Conservation (phyloP, 768 basidiomycete species). For the Jaapia argillacea region DNA sequence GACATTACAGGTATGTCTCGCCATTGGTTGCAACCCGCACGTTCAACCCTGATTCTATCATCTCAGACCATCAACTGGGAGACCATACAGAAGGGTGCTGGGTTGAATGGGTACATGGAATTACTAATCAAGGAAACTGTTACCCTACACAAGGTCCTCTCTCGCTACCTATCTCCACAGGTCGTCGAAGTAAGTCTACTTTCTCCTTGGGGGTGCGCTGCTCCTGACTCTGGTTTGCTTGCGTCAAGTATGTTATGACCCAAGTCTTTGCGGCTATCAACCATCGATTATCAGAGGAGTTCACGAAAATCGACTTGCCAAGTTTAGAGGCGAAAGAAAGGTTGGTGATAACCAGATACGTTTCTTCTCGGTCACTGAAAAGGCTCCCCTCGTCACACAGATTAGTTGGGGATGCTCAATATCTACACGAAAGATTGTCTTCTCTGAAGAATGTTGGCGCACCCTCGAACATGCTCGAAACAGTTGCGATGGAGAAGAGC, state of each 20-base stretch:
- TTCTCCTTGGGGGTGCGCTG: neutral
- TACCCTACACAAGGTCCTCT: slow-evolving; percentile 91
- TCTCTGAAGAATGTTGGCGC: slow-evolving; percentile 59
- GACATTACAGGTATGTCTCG: slow-evolving; percentile 52
- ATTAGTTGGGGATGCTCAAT: slow-evolving; percentile 70
- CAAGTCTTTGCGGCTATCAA: slow-evolving; percentile 94
- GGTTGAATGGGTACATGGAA: slow-evolving; percentile 86
- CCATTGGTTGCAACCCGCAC: neutral
- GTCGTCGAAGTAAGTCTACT: slow-evolving; percentile 67
- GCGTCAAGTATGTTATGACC: slow-evolving; percentile 75
- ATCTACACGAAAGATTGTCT: slow-evolving; percentile 66
- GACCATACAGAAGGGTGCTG: slow-evolving; percentile 44
- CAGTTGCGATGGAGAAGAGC: slow-evolving; percentile 75
- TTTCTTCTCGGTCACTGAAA: slow-evolving; percentile 6
- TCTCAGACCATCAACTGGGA: slow-evolving; percentile 73
- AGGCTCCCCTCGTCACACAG: slow-evolving; percentile 37
- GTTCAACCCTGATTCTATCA: neutral
- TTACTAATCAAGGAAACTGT: slow-evolving; percentile 90
- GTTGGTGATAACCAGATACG: slow-evolving; percentile 28
- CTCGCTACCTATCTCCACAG: slow-evolving; percentile 71
- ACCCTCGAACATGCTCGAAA: slow-evolving; percentile 75
- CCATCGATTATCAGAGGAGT: slow-evolving; percentile 83
- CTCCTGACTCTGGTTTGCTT: slow-evolving; percentile 6
- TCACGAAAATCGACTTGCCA: slow-evolving; percentile 71
- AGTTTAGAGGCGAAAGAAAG: slow-evolving; percentile 78